Percentiles rank a stretch among this genome's conserved stretches.
These are phyloP conservation scores for Trifolium subterraneum DNA, from an alignment of 306 rosid genomes.

Conservation along the genomic window DNA sequence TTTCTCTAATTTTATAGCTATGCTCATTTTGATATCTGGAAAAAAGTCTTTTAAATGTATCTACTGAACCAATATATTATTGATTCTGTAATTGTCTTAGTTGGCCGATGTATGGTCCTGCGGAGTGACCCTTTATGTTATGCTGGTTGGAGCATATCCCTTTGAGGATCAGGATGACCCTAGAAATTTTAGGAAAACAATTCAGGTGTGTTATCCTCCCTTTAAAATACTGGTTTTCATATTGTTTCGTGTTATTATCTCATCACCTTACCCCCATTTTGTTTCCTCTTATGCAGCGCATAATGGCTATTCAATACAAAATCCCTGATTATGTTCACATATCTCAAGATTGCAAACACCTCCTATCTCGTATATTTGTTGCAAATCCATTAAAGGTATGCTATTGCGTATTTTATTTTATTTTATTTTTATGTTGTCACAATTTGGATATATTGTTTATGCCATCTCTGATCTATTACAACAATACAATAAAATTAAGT, in stretches of 20 bases:
- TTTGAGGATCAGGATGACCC: conserved; percentile 86
- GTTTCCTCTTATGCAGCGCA: conserved; percentile 52
- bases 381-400: conserved; percentile 69
- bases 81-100: conserved; percentile 42
- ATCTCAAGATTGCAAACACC: conserved; percentile 74
- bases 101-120: conserved; percentile 90
- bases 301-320: conserved; percentile 78
- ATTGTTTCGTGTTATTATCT: conserved; percentile 22
- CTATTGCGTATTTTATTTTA: conserved; percentile 4
- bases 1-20: conserved; percentile 20
- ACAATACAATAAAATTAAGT: not conserved
- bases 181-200: conserved; percentile 74
- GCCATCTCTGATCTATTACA: not conserved
- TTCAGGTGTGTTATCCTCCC: conserved; percentile 55
- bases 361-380: conserved; percentile 71
- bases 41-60: conserved; percentile 19
- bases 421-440: conserved; percentile 1
- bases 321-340: conserved; percentile 81
- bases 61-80: conserved; percentile 6
- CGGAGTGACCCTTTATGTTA: conserved; percentile 83
- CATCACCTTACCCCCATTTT: conserved; percentile 31
- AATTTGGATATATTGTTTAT: conserved; percentile 9
- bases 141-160: conserved; percentile 85
- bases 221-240: not conserved
- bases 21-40: conserved; percentile 23